phyloP scores from a whole-genome alignment of 306 rosid genomes.

The Vigna reflexopilosa region DNA sequence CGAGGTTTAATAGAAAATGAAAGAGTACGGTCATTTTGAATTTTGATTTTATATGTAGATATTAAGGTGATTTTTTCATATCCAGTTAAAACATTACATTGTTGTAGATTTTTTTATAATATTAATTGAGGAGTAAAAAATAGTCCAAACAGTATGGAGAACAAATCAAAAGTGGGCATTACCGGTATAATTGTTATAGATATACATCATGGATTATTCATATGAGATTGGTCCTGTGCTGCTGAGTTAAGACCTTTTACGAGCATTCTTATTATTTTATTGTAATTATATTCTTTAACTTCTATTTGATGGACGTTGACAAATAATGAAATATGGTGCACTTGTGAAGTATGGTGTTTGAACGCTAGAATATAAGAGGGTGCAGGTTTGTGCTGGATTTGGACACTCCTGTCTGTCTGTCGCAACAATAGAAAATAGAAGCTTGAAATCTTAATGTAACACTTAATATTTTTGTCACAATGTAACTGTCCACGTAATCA shows the following conservation, averaged over 20 bases:
- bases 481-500: neutral
- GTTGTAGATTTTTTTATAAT: no score
- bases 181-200: no score
- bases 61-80: no score
- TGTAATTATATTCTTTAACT: conserved; percentile 14
- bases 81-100: no score
- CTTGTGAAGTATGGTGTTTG: conserved; percentile 1
- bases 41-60: neutral
- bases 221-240: neutral
- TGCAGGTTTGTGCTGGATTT: neutral
- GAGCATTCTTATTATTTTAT: neutral
- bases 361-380: neutral
- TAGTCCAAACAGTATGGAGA: no score
- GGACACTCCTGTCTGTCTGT: neutral
- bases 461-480: neutral
- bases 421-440: neutral
- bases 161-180: no score
- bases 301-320: neutral
- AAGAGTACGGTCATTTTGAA: neutral
- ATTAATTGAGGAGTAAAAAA: no score
- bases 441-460: conserved; percentile 6
- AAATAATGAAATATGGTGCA: neutral
- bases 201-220: neutral
- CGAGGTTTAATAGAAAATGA: no score
- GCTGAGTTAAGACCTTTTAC: neutral